Evolutionary conservation across 768 basidiomycete species (phyloP).

Genomic region (Pisolithus albus): DNA sequence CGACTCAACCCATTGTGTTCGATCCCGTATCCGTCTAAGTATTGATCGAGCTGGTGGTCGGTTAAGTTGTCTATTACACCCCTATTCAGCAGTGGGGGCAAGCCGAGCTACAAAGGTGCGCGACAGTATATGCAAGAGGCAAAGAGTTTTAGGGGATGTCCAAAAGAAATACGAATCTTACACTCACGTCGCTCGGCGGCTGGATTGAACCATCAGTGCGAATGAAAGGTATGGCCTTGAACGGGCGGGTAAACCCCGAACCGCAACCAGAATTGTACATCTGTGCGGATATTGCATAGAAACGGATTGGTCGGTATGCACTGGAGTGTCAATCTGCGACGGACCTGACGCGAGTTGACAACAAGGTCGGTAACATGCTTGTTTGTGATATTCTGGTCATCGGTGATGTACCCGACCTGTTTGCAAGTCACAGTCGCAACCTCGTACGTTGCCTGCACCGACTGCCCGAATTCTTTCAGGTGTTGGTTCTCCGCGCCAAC

Average conservation of each 20-base stretch:
- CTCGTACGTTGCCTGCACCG: not conserved
- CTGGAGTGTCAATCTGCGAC: not conserved
- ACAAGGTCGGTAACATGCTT: not conserved
- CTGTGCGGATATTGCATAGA: not conserved
- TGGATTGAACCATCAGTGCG: not conserved
- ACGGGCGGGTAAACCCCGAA: not conserved
- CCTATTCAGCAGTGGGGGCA: not conserved
- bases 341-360: not conserved
- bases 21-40: not conserved
- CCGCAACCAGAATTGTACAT: not conserved
- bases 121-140: not conserved
- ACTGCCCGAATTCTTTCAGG: not conserved
- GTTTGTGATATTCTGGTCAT: not conserved
- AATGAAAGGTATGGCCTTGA: not conserved
- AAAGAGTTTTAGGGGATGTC: not conserved
- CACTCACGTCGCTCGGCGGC: not conserved
- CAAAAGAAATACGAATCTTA: not conserved
- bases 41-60: not conserved
- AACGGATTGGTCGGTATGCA: not conserved
- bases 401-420: not conserved
- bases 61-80: not conserved
- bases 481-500: not conserved
- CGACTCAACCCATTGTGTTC: not conserved
- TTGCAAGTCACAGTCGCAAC: not conserved
- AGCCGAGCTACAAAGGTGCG: not conserved